Evolutionary conservation across 257 asterid species (phyloP), one percentile per base, ranked within the genome.

Genomic region (Linderniella brevidens): DNA sequence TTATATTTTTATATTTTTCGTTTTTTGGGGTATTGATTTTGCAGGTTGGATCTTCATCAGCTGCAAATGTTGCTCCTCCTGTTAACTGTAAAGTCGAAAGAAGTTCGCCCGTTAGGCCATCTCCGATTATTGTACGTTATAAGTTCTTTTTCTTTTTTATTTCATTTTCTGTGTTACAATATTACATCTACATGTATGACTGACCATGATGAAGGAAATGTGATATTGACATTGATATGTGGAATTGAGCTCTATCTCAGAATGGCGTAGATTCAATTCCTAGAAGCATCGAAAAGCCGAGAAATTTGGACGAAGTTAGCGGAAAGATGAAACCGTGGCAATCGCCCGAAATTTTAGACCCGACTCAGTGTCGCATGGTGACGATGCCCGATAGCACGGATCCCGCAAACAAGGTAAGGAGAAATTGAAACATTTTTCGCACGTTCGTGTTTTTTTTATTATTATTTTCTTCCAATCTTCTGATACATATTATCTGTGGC

Each of bases 91-190:
- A 87, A 70, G 92, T 83, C 45, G 97, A 87, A 67, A 74, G 95
- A 63, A 83, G 92, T 77, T 87, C 97, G 41, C 97, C 97, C 64
- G 92, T 62, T 53, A 73, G 95, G 76, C 93, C 93, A 44, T 66
- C 93, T 59, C 86, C 86, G 48, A 68, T 84, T 57, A 79, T 63
- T 59, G 95, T 85, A 85, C 39, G 93, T 66, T 47, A 25, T 46
- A 52, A 45, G 60, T 51, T 17, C 44, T 19, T 44, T 59, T 50
- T 49, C 41, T 46, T 59, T 50, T 49, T 45, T 46, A 19, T 19
- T 40, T 56, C 47, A 48, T 37, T 36, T 40, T 55, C 16, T 15
- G 42, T 47, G 38, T 48, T 41, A 35, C 41, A 6, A 25, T 25
- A 25, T 25, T 25, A 25, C 32, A 25, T 25, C 32, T 25, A 2